Percentiles rank a stretch among this genome's conserved stretches.
Conservation (phyloP, 495 filamentous ascomycete species). For the Trichoderma asperelloides region DNA sequence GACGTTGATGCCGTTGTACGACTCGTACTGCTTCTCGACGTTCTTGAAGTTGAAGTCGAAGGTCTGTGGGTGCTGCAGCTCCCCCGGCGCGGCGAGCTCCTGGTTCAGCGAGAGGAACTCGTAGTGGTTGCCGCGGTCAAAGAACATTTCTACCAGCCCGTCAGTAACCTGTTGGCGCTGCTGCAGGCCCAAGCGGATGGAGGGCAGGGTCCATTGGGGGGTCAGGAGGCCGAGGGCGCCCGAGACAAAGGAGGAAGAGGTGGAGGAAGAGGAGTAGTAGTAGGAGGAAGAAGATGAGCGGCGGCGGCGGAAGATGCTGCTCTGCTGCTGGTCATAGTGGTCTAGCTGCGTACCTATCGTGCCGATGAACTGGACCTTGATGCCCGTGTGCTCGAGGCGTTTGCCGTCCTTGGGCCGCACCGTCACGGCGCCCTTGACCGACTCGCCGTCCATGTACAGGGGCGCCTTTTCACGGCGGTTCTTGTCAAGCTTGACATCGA, state of each 20-base stretch:
- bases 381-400: slow-evolving; percentile 93
- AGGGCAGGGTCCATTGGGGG: not conserved
- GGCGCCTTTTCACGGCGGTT: slow-evolving; percentile 92
- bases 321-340: not conserved
- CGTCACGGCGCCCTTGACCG: slow-evolving; percentile 89
- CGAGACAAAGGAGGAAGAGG: not conserved
- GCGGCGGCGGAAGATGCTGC: not conserved
- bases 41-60: slow-evolving; percentile 99
- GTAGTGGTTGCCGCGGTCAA: slow-evolving; percentile 97
- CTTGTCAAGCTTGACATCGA: slow-evolving; percentile 98
- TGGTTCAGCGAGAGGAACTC: slow-evolving; percentile 95
- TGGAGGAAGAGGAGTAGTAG: not conserved
- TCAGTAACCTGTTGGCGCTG: slow-evolving; percentile 21
- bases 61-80: slow-evolving; percentile 95
- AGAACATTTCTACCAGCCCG: slow-evolving; percentile 74
- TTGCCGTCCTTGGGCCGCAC: slow-evolving; percentile 97
- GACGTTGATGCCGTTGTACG: slow-evolving; percentile 99
- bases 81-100: slow-evolving; percentile 90
- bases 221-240: not conserved
- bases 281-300: not conserved
- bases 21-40: slow-evolving; percentile 99
- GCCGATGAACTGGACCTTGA: slow-evolving; percentile 99
- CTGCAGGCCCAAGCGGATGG: slow-evolving; percentile 9
- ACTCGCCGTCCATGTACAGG: slow-evolving; percentile 96
- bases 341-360: slow-evolving; percentile 65